Evolutionary conservation across 495 filamentous ascomycete genomes (phyloP), one percentile per base, ranked within the genome.

Genomic region (Xylaria nigripes): DNA sequence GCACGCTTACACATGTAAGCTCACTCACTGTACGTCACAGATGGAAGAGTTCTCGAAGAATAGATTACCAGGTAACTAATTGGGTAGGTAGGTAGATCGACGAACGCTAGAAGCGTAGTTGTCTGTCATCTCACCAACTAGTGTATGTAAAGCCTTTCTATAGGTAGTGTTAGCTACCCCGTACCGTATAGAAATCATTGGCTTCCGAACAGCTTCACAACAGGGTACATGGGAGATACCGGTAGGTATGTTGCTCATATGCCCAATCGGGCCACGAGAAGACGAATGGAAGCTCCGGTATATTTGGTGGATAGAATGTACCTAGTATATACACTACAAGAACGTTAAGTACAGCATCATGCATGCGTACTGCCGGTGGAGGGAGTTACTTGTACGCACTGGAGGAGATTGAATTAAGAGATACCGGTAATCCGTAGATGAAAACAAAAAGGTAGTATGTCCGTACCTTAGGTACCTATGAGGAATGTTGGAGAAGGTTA

Each of bases 211-310:
- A 5, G 32, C 32, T 54, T 32, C 44, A 19, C 23, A 54, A 18
- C 29, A 36, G 32, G 46, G 32, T 54, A 44, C 32, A 47, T 38
- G 23, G 34, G 48, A 30, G 8, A 36, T 36, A 36, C 15, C 2
- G 15, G 32, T 12, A 2, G 9, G 38, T 41, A 54, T 46, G 38
- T 46, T 54, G 36, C 27, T 41, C 42, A 24, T 45, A 47, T 30
- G 25, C 44, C 51, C 51, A 48, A 54, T 54, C 25, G n/a, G 44
- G 43, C 44, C 51, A 47, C 12, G 44, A 48, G 21, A n/a, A 47
- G 36, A 42, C 22, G 46, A 23, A 47, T 54, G 23, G 43, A 27
- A 38, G 44, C 24, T 50, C 30, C 48, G n/a, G 30, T 18, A 24
- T 30, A 30, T 10, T 10, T n/a, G 27, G 10, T 4, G 27, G 10